phyloP scores from a whole-genome alignment of 495 filamentous ascomycete species.

The Endocarpon pusillum region DNA sequence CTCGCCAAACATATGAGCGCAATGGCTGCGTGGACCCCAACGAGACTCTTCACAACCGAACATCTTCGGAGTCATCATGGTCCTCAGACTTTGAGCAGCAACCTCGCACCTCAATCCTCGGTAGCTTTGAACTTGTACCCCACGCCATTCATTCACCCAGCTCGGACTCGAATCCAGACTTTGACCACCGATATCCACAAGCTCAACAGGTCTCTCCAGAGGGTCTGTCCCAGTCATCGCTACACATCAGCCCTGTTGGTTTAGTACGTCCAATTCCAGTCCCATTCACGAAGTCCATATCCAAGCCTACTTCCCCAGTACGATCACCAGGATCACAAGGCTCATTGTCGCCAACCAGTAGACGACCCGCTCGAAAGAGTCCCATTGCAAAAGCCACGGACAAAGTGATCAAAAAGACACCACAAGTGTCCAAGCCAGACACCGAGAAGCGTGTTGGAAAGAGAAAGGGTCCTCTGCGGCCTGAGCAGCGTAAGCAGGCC shows the following conservation, averaged over 20 bases:
- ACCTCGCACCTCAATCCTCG: slow-evolving; percentile 36
- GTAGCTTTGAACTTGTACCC: slow-evolving; percentile 67
- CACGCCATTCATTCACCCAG: slow-evolving; percentile 52
- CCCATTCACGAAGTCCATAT: slow-evolving; percentile 50
- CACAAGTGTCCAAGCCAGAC: slow-evolving; percentile 52
- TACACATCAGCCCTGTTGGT: slow-evolving; percentile 47
- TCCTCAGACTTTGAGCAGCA: slow-evolving; percentile 33
- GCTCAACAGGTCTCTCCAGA: slow-evolving; percentile 26
- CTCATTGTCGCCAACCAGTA: slow-evolving; percentile 46
- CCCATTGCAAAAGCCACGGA: slow-evolving; percentile 66
- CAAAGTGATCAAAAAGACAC: slow-evolving; percentile 56
- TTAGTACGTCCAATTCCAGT: slow-evolving; percentile 46
- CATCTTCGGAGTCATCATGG: slow-evolving; percentile 68
- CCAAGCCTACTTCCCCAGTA: slow-evolving; percentile 35
- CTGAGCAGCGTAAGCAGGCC: slow-evolving; percentile 88
- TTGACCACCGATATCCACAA: slow-evolving; percentile 35
- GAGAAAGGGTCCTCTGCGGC: slow-evolving; percentile 68
- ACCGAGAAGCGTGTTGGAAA: slow-evolving; percentile 81
- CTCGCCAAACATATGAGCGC: slow-evolving; percentile 32
- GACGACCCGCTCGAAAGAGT: slow-evolving; percentile 56
- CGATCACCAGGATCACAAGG: slow-evolving; percentile 35
- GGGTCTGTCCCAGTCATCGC: slow-evolving; percentile 29
- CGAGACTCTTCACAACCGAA: slow-evolving; percentile 70
- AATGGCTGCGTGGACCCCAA: slow-evolving; percentile 69
- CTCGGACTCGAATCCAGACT: slow-evolving; percentile 48